Conservation (phyloP, 768 basidiomycete genomes). For the Boletus patriciae region DNA sequence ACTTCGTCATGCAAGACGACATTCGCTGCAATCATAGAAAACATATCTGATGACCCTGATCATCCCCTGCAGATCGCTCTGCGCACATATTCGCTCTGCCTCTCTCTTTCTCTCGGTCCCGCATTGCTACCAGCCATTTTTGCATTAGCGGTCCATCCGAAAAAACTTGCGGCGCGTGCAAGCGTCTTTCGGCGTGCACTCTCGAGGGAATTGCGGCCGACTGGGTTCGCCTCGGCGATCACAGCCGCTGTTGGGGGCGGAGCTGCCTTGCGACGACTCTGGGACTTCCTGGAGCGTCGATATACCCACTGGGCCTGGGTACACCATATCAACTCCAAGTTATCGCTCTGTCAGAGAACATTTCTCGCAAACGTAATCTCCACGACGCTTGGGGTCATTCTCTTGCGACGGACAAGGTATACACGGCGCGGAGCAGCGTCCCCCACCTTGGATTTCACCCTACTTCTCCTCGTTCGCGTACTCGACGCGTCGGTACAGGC, state of each 20-base stretch:
- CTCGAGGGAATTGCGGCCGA: slow-evolving; percentile 54
- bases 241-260: slow-evolving; percentile 66
- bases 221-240: slow-evolving; percentile 70
- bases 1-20: neutral
- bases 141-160: slow-evolving; percentile 30
- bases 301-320: neutral
- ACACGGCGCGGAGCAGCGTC: slow-evolving; percentile 33
- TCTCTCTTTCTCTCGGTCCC: slow-evolving; percentile 69
- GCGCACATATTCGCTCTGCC: slow-evolving; percentile 65
- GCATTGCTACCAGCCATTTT: slow-evolving; percentile 55
- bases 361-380: slow-evolving; percentile 60
- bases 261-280: slow-evolving; percentile 48
- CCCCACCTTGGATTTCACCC: slow-evolving; percentile 65
- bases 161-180: slow-evolving; percentile 22
- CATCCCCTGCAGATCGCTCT: slow-evolving; percentile 61
- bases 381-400: slow-evolving; percentile 53
- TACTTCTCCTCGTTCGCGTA: slow-evolving; percentile 68
- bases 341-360: slow-evolving; percentile 47
- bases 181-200: slow-evolving; percentile 38
- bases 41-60: slow-evolving; percentile 35
- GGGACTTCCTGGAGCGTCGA: slow-evolving; percentile 29
- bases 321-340: slow-evolving; percentile 17
- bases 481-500: slow-evolving; percentile 60
- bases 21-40: neutral
- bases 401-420: slow-evolving; percentile 53